phyloP scores from a whole-genome alignment of 345 rosid species.

The Mallotus nudiflorus region DNA sequence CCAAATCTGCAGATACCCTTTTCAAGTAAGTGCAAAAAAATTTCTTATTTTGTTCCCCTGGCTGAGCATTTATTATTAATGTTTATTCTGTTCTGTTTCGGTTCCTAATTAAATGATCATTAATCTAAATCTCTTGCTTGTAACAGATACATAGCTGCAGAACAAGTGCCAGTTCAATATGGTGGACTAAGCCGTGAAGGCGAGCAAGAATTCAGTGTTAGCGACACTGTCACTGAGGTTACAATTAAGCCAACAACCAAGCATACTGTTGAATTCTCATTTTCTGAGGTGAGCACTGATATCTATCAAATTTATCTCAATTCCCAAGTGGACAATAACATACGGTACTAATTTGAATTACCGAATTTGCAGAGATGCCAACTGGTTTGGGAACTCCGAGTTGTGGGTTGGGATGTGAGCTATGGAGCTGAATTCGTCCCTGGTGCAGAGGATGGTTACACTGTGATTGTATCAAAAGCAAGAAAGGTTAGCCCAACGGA shows the following conservation, averaged over 20 bases:
- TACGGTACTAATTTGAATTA: background rate
- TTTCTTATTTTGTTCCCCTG: background rate
- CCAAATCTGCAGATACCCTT: constrained; percentile 48
- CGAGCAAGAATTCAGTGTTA: constrained; percentile 38
- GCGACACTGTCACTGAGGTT: constrained; percentile 38
- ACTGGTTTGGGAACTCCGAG: constrained; percentile 50
- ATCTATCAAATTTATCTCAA: background rate
- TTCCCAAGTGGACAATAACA: background rate
- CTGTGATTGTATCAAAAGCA: constrained; percentile 45
- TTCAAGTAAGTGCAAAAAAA: constrained; percentile 43
- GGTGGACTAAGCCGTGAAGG: constrained; percentile 54
- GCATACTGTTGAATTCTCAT: constrained; percentile 41
- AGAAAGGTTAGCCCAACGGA: constrained; percentile 35
- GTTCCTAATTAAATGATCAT: background rate
- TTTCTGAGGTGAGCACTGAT: constrained; percentile 32
- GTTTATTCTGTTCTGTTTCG: background rate
- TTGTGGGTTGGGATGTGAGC: constrained; percentile 52
- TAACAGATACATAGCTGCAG: constrained; percentile 48
- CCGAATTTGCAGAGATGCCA: constrained; percentile 20
- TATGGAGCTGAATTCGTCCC: constrained; percentile 55
- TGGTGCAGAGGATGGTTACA: constrained; percentile 36
- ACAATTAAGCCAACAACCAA: constrained; percentile 37
- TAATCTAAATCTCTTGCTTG: background rate
- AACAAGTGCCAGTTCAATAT: constrained; percentile 45
- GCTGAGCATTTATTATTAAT: background rate